phyloP scores from a whole-genome alignment of 345 rosid species.

The Salix viminalis region DNA sequence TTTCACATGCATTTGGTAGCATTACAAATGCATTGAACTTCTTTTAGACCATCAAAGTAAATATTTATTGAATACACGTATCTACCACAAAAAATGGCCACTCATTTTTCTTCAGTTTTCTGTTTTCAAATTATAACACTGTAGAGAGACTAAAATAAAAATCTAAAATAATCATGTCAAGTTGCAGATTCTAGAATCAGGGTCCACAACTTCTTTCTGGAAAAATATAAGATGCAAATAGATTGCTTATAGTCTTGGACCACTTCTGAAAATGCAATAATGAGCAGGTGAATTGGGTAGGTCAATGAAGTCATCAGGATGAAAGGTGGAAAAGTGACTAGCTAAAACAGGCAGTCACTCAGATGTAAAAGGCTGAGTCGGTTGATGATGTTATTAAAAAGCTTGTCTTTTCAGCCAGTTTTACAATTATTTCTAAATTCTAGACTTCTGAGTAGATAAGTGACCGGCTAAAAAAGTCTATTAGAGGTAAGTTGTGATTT shows the following conservation, averaged over 20 bases:
- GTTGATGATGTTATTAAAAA: background rate
- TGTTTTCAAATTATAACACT: background rate
- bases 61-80: background rate
- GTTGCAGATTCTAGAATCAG: background rate
- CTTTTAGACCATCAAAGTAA: background rate
- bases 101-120: background rate
- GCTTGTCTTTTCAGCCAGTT: background rate
- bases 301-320: background rate
- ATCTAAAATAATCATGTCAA: background rate
- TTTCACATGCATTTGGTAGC: background rate
- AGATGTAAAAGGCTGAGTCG: background rate
- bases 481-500: background rate
- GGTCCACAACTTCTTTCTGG: background rate
- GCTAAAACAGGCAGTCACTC: background rate
- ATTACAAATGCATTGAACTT: background rate
- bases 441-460: background rate
- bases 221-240: background rate
- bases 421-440: background rate
- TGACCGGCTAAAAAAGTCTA: background rate
- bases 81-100: background rate
- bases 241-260: background rate
- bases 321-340: background rate
- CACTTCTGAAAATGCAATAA: background rate
- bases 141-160: background rate
- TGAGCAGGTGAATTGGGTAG: background rate